Percentiles rank a stretch among this genome's conserved stretches.
Conservation (phyloP, 495 filamentous ascomycete species). For the Penicillium lagena region DNA sequence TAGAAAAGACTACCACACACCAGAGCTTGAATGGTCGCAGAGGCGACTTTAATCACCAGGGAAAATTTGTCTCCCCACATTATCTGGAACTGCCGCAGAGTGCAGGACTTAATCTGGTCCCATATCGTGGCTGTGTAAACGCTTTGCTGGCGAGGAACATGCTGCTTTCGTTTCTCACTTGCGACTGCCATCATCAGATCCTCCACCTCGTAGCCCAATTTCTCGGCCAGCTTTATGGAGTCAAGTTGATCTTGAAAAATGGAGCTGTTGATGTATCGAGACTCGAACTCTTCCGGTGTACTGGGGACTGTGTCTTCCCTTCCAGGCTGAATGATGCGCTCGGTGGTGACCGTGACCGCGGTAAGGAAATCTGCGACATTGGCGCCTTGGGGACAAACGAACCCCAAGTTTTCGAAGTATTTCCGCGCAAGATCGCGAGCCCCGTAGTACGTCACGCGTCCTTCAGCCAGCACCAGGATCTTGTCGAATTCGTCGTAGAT, state of each 20-base stretch:
- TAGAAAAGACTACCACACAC: constrained; percentile 39
- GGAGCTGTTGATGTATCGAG: constrained; percentile 60
- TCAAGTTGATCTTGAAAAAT: constrained; percentile 55
- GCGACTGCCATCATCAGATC: constrained; percentile 34
- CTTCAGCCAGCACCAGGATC: constrained; percentile 70
- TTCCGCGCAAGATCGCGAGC: constrained; percentile 49
- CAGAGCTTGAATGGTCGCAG: constrained; percentile 30
- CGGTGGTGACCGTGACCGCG: constrained; percentile 63
- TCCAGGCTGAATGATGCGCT: constrained; percentile 58
- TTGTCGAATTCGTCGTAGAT: constrained; percentile 78
- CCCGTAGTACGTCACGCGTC: constrained; percentile 75
- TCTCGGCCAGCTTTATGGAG: constrained; percentile 52
- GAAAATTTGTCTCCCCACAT: constrained; percentile 34
- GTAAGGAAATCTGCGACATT: constrained; percentile 78
- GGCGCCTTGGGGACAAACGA: constrained; percentile 59
- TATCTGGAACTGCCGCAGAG: constrained; percentile 34
- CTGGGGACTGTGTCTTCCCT: constrained; percentile 60
- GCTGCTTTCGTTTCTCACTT: constrained; percentile 47
- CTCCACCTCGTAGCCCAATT: constrained; percentile 36
- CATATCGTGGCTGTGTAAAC: constrained; percentile 51
- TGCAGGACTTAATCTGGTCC: constrained; percentile 52
- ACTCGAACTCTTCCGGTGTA: constrained; percentile 71
- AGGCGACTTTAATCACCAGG: constrained; percentile 22
- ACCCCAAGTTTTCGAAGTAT: constrained; percentile 70
- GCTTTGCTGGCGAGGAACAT: constrained; percentile 30